These are phyloP conservation scores for Aureobasidium sp. DNA, from an alignment of 2,329 filamentous ascomycete species.

Conservation along the genomic window DNA sequence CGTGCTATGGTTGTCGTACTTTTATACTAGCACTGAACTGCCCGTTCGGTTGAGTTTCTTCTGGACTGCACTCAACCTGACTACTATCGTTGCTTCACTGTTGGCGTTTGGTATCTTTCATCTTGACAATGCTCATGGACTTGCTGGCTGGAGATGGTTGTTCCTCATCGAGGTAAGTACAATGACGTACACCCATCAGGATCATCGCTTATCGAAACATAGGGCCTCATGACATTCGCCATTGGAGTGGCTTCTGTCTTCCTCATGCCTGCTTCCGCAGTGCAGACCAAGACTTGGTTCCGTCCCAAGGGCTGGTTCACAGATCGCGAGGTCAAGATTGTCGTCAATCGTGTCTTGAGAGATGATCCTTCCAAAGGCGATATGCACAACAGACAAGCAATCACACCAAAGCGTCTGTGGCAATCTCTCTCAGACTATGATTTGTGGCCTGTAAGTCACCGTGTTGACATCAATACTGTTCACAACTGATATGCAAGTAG, in stretches of 20 bases:
- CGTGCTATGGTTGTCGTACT: conserved; percentile 36
- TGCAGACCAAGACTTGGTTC: conserved; percentile 23
- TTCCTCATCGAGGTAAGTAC: conserved; percentile 25
- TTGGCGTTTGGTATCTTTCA: conserved; percentile 26
- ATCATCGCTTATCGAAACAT: conserved; percentile 21
- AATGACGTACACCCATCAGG: conserved; percentile 51
- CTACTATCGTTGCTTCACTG: conserved; percentile 27
- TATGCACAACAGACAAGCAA: conserved; percentile 55
- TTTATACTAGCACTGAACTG: conserved; percentile 39
- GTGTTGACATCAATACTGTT: conserved; percentile 48
- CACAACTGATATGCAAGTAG: conserved; percentile 30
- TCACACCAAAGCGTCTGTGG: conserved; percentile 46
- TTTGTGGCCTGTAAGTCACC: conserved; percentile 37
- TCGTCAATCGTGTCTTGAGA: conserved; percentile 33
- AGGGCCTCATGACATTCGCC: conserved; percentile 26
- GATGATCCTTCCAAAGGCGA: conserved; percentile 51
- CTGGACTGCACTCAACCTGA: conserved; percentile 19
- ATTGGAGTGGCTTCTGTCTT: background rate
- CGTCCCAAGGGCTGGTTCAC: conserved; percentile 54
- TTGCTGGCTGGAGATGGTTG: conserved; percentile 24
- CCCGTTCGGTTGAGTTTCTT: conserved; percentile 38
- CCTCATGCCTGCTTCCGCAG: conserved; percentile 35
- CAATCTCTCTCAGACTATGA: conserved; percentile 52
- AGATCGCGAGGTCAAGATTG: conserved; percentile 27
- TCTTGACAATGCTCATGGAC: conserved; percentile 21